Percentiles rank a stretch among this genome's conserved stretches.
These are phyloP conservation scores for Candida vaughaniae DNA, from an alignment of 805 yeast genomes.

Conservation along the genomic window DNA sequence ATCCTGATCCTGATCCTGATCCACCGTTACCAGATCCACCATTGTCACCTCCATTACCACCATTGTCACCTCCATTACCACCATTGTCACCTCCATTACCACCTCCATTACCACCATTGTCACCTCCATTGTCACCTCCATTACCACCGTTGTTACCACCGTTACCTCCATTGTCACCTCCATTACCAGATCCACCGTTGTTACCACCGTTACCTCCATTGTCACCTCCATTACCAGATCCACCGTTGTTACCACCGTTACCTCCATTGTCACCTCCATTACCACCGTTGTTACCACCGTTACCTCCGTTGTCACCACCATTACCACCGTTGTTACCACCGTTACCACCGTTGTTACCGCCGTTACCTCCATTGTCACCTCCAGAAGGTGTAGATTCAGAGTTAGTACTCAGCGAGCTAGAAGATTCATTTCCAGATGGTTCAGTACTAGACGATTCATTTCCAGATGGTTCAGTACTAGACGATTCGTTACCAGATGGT, in stretches of 20 bases:
- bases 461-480: background rate
- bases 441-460: background rate
- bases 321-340: background rate
- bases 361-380: too few relatives aligned
- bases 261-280: background rate
- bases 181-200: background rate
- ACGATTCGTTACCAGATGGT: background rate
- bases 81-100: background rate
- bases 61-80: background rate
- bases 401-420: background rate
- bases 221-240: background rate
- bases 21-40: background rate
- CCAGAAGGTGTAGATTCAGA: too few relatives aligned
- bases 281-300: background rate
- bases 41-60: background rate
- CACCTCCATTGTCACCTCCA: background rate
- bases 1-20: too few relatives aligned
- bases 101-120: background rate
- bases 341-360: conserved; percentile 13
- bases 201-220: background rate
- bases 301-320: background rate
- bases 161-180: background rate
- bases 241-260: background rate
- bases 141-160: background rate
- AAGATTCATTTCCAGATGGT: background rate